A percentile compares a stretch with the other conserved stretches of the same genome.
phyloP scores from a whole-genome alignment of 78 protist species.

The Chrysochromulina tobinii region DNA sequence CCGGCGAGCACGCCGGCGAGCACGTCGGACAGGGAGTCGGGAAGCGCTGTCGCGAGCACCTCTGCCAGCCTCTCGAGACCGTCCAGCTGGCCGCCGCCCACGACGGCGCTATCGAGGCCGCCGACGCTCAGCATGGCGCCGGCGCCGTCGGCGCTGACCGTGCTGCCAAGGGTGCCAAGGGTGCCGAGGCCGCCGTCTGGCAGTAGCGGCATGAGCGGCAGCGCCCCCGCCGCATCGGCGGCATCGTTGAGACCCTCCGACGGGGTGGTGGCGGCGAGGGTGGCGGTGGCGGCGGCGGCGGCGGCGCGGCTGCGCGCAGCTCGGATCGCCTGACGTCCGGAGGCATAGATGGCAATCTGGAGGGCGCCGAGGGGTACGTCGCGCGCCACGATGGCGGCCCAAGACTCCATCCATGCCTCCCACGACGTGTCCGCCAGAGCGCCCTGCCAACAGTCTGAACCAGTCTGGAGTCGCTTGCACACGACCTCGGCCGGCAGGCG shows the following conservation, averaged over 20 bases:
- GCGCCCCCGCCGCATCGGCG: background rate
- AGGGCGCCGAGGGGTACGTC: background rate
- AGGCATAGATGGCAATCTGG: background rate
- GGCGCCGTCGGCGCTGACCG: too few relatives aligned
- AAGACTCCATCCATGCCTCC: background rate
- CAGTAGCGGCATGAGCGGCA: too few relatives aligned
- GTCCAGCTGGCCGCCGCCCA: too few relatives aligned
- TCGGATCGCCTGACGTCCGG: too few relatives aligned
- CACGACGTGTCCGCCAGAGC: too few relatives aligned
- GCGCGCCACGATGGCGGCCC: background rate
- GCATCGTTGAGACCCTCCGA: background rate
- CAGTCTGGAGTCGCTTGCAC: constrained; percentile 12
- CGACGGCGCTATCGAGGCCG: too few relatives aligned
- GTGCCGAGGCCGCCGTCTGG: too few relatives aligned
- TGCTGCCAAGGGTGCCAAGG: too few relatives aligned
- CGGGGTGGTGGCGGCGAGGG: background rate
- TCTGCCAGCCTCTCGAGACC: too few relatives aligned
- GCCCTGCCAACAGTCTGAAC: background rate
- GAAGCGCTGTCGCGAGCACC: background rate
- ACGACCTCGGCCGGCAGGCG: constrained; percentile 9
- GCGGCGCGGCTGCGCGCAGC: too few relatives aligned
- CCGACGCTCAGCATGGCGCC: too few relatives aligned
- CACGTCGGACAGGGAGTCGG: background rate
- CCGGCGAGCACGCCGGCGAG: background rate
- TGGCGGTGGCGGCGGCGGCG: background rate